These are phyloP conservation scores for Yamadazyma phyllophila DNA, from an alignment of 805 yeast species.

Conservation along the genomic window DNA sequence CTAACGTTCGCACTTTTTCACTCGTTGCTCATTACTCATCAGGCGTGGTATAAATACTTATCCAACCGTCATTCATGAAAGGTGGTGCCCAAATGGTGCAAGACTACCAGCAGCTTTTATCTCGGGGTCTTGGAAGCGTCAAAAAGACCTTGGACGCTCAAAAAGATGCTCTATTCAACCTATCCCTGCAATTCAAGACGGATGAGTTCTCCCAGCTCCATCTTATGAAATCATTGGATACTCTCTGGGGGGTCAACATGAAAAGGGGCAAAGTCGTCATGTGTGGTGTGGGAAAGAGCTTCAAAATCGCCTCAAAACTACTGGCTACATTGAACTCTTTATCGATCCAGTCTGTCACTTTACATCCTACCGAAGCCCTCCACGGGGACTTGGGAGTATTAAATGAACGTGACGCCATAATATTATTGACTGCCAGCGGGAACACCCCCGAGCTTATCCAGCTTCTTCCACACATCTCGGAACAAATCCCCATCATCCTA, in stretches of 20 bases:
- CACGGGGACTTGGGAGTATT: slow-evolving; percentile 87
- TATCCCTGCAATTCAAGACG: slow-evolving; percentile 44
- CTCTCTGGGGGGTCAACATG: slow-evolving; percentile 23
- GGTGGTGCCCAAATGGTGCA: not conserved
- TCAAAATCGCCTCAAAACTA: slow-evolving; percentile 72
- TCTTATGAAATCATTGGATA: slow-evolving; percentile 41
- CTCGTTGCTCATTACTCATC: not conserved
- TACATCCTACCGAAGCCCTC: slow-evolving; percentile 85
- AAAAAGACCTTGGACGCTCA: slow-evolving; percentile 44
- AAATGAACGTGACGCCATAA: slow-evolving; percentile 50
- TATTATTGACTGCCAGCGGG: slow-evolving; percentile 78
- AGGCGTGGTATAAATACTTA: not conserved
- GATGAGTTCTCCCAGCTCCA: slow-evolving; percentile 47
- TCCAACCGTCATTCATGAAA: not conserved
- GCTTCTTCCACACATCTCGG: slow-evolving; percentile 57
- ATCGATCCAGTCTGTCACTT: slow-evolving; percentile 60
- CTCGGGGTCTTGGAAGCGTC: slow-evolving; percentile 31
- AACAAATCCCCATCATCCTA: slow-evolving; percentile 51
- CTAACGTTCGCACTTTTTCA: slow-evolving; percentile 2
- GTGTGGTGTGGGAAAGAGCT: slow-evolving; percentile 84
- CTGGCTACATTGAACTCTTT: slow-evolving; percentile 83
- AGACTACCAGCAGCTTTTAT: slow-evolving; percentile 4
- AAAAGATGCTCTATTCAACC: slow-evolving; percentile 44
- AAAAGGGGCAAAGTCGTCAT: slow-evolving; percentile 68
- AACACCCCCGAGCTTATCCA: slow-evolving; percentile 71